Evolutionary conservation across 768 basidiomycete species (phyloP).

Genomic region (Mycena vitilis): DNA sequence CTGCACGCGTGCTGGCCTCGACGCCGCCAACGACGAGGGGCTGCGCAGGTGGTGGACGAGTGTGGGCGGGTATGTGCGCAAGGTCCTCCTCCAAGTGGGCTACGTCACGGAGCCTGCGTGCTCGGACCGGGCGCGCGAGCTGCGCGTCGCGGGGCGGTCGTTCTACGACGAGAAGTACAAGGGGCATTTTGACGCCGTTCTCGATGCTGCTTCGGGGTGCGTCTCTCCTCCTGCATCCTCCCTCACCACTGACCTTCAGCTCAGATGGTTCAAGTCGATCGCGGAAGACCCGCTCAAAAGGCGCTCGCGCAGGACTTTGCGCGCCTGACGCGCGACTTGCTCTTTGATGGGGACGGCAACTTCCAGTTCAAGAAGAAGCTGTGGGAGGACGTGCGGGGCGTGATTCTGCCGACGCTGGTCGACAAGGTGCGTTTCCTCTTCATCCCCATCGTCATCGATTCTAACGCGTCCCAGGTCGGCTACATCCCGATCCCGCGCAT

Average conservation of each 20-base stretch:
- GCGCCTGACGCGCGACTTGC: conserved; percentile 82
- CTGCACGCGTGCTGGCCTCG: conserved; percentile 76
- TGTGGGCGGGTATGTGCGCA: conserved; percentile 74
- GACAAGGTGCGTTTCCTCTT: conserved; percentile 64
- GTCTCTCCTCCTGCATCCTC: not conserved
- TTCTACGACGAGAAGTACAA: conserved; percentile 82
- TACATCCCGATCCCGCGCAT: conserved; percentile 93
- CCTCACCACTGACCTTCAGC: not conserved
- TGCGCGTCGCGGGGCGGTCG: conserved; percentile 76
- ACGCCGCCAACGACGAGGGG: conserved; percentile 79
- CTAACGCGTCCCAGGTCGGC: conserved; percentile 60
- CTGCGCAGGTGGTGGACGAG: conserved; percentile 79
- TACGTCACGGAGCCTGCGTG: conserved; percentile 87
- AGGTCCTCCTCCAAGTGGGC: conserved; percentile 83
- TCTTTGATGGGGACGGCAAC: conserved; percentile 84
- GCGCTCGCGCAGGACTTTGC: conserved; percentile 88
- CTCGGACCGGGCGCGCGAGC: conserved; percentile 67
- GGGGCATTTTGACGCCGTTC: conserved; percentile 83
- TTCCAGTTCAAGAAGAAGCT: conserved; percentile 90
- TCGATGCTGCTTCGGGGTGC: conserved; percentile 61
- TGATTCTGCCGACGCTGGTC: conserved; percentile 84
- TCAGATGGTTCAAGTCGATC: conserved; percentile 87
- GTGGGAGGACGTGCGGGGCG: conserved; percentile 88
- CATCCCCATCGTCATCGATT: not conserved
- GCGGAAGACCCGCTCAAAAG: conserved; percentile 85